Evolutionary conservation across 129 eudicot genomes (phyloP).

Genomic region (Saussurea involucrata): DNA sequence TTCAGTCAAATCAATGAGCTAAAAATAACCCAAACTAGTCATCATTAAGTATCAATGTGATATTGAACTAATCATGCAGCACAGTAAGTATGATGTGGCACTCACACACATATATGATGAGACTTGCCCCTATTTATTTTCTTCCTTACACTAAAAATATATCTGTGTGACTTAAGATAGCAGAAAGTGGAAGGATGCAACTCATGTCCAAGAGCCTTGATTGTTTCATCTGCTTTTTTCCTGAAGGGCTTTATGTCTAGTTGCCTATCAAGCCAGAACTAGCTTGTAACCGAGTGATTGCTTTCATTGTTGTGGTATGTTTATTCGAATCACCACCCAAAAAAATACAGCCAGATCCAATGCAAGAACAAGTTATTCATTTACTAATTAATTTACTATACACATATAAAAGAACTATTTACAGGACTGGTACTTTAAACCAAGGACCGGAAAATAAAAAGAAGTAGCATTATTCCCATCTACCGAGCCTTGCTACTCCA

Average conservation of each 20-base stretch:
- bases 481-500: neutral
- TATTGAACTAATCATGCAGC: neutral
- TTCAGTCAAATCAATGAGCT: neutral
- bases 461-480: neutral
- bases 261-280: neutral
- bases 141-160: neutral
- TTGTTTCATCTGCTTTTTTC: neutral
- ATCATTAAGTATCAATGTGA: neutral
- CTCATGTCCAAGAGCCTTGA: neutral
- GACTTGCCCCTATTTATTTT: neutral
- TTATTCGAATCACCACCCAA: neutral
- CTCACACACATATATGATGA: neutral
- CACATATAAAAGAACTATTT: neutral
- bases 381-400: neutral
- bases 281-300: neutral
- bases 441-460: neutral
- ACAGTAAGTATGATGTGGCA: slow-evolving; percentile 3
- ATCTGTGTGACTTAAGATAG: neutral
- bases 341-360: neutral
- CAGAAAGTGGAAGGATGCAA: neutral
- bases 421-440: neutral
- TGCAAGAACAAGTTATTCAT: neutral
- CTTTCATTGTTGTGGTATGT: neutral
- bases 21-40: neutral
- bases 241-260: neutral